These are phyloP conservation scores for Hortiboletus flavorubellus DNA, from an alignment of 768 basidiomycete genomes.

Conservation along the genomic window DNA sequence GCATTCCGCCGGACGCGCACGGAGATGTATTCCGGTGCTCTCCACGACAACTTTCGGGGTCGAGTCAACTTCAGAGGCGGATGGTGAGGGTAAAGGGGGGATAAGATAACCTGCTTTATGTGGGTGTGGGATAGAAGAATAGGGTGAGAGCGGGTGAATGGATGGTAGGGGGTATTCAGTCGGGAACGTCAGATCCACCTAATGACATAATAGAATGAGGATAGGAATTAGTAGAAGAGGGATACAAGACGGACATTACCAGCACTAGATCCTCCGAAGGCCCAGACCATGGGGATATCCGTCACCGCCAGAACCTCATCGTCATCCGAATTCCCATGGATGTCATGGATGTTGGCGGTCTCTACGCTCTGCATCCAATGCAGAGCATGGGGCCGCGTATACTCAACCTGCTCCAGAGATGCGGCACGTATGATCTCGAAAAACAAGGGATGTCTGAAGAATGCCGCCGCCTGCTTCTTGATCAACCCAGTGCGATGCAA, in stretches of 20 bases:
- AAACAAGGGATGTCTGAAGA: slow-evolving; percentile 44
- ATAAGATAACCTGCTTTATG: slow-evolving; percentile 4
- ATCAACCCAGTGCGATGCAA: slow-evolving; percentile 39
- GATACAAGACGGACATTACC: slow-evolving; percentile 28
- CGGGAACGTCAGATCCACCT: slow-evolving; percentile 38
- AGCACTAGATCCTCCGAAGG: slow-evolving; percentile 17
- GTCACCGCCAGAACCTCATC: slow-evolving; percentile 1
- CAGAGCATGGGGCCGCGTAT: slow-evolving; percentile 12
- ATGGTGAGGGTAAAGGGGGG: background rate
- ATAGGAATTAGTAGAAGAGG: background rate
- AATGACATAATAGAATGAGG: background rate
- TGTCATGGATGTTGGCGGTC: no score
- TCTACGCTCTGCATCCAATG: slow-evolving; percentile 22
- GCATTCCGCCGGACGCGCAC: slow-evolving; percentile 42
- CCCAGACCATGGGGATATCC: slow-evolving; percentile 9
- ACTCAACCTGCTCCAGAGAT: slow-evolving; percentile 7
- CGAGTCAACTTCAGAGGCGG: background rate
- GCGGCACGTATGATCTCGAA: slow-evolving; percentile 35
- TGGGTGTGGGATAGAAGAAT: slow-evolving; percentile 14
- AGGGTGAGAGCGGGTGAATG: slow-evolving; percentile 22
- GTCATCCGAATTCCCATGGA: background rate
- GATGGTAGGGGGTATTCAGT: slow-evolving; percentile 33
- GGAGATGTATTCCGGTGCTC: slow-evolving; percentile 25
- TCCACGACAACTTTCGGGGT: slow-evolving; percentile 15
- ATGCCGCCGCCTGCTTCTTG: slow-evolving; percentile 33